A percentile compares a stretch with the other conserved stretches of the same genome.
phyloP scores from a whole-genome alignment of 2,329 filamentous ascomycete species.

The Curvularia spicifera region DNA sequence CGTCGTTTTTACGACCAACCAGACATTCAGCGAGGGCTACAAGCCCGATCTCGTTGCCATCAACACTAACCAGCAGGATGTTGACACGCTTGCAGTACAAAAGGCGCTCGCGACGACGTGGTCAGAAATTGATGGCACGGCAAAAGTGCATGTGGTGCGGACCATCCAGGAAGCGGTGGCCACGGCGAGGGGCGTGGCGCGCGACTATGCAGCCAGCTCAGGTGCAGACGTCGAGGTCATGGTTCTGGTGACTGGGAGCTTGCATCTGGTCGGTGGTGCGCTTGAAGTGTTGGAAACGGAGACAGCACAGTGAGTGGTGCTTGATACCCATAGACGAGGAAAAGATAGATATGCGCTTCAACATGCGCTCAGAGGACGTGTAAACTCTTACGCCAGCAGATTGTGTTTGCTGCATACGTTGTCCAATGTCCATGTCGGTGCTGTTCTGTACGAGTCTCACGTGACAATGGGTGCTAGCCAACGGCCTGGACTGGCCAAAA shows the following conservation, averaged over 20 bases:
- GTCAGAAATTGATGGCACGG: conserved; percentile 50
- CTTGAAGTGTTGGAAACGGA: conserved; percentile 70
- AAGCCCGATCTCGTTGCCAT: conserved; percentile 68
- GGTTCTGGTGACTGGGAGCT: conserved; percentile 79
- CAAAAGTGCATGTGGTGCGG: conserved; percentile 62
- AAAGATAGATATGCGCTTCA: conserved; percentile 26
- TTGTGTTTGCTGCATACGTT: background rate
- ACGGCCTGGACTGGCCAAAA: background rate
- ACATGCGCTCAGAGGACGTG: conserved; percentile 18
- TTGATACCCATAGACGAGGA: conserved; percentile 26
- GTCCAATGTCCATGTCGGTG: background rate
- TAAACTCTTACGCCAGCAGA: background rate
- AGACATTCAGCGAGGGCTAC: conserved; percentile 68
- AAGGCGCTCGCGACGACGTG: conserved; percentile 67
- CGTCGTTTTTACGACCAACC: conserved; percentile 83
- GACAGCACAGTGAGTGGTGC: conserved; percentile 12
- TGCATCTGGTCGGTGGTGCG: conserved; percentile 82
- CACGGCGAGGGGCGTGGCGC: conserved; percentile 56
- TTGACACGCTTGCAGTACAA: conserved; percentile 69
- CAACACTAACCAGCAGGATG: conserved; percentile 65
- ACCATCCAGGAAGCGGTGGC: conserved; percentile 75
- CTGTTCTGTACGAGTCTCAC: background rate
- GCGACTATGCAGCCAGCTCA: conserved; percentile 33
- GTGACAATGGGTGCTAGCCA: background rate
- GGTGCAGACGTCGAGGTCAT: conserved; percentile 57